phyloP scores from a whole-genome alignment of 768 basidiomycete species.

The Boletus tylopilopsis region DNA sequence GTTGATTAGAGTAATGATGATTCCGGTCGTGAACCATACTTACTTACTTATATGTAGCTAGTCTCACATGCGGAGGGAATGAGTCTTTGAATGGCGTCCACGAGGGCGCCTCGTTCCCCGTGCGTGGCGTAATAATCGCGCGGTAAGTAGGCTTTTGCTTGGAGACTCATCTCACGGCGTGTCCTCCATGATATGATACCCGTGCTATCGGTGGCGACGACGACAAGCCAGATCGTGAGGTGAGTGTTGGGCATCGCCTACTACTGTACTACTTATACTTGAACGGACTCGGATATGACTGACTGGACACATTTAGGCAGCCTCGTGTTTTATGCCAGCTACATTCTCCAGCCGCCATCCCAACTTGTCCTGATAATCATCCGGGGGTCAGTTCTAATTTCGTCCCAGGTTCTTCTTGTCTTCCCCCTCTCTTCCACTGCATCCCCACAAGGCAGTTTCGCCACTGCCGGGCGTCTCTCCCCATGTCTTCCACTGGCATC shows the following conservation, averaged over 20 bases:
- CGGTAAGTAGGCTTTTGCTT: slow-evolving; percentile 17
- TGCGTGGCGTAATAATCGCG: slow-evolving; percentile 23
- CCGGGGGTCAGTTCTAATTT: slow-evolving; percentile 28
- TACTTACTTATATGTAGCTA: no score
- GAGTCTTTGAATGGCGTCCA: slow-evolving; percentile 16
- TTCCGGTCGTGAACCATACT: no score
- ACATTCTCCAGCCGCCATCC: slow-evolving; percentile 14
- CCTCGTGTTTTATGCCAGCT: slow-evolving; percentile 34
- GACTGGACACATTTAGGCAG: slow-evolving; percentile 29
- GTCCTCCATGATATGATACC: slow-evolving; percentile 6
- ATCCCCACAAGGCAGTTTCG: slow-evolving; percentile 20
- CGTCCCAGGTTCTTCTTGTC: slow-evolving; percentile 15
- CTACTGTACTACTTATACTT: slow-evolving; percentile 3
- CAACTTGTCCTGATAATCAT: slow-evolving; percentile 34
- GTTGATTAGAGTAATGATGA: no score
- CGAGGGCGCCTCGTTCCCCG: slow-evolving; percentile 29
- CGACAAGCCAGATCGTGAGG: neutral
- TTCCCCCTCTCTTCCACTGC: slow-evolving; percentile 13
- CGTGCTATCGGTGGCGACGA: neutral
- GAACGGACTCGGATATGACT: slow-evolving; percentile 13
- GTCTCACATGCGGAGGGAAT: neutral
- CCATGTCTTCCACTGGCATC: slow-evolving; percentile 32
- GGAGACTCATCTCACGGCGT: slow-evolving; percentile 15
- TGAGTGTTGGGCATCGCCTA: slow-evolving; percentile 1
- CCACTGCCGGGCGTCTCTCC: slow-evolving; percentile 13